Conservation (phyloP, 306 rosid genomes). For the Carpinus fangiana region DNA sequence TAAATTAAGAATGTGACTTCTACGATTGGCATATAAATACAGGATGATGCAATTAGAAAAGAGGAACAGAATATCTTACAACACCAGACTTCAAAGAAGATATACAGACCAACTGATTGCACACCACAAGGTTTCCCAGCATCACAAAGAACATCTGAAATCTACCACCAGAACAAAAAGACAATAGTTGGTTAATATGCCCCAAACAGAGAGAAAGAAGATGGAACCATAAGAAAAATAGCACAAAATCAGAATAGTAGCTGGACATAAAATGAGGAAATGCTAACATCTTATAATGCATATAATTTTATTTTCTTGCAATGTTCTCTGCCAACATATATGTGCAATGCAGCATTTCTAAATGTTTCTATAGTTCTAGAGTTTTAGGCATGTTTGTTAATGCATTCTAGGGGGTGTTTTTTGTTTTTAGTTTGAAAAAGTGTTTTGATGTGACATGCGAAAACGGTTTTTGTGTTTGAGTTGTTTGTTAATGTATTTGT, state of each 20-base stretch:
- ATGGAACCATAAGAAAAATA: background rate
- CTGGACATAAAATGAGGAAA: background rate
- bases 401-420: too few species aligned
- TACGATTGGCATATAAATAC: slow-evolving; percentile 19
- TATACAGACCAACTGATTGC: slow-evolving; percentile 71
- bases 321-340: too few species aligned
- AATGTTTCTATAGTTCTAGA: background rate
- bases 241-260: background rate
- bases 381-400: too few species aligned
- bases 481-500: too few species aligned
- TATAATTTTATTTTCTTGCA: background rate
- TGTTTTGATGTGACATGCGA: too few species aligned
- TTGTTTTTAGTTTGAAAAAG: too few species aligned
- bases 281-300: background rate
- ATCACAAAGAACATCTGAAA: slow-evolving; percentile 80
- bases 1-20: slow-evolving; percentile 2
- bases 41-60: slow-evolving; percentile 22
- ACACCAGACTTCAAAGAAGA: slow-evolving; percentile 79
- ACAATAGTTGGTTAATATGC: slow-evolving; percentile 11
- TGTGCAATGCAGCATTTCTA: too few species aligned
- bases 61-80: slow-evolving; percentile 56
- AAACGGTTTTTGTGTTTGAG: too few species aligned
- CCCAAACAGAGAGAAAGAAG: background rate
- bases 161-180: slow-evolving; percentile 49
- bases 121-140: slow-evolving; percentile 86